Conservation (phyloP, 768 basidiomycete genomes). For the Trametes cinnabarina region DNA sequence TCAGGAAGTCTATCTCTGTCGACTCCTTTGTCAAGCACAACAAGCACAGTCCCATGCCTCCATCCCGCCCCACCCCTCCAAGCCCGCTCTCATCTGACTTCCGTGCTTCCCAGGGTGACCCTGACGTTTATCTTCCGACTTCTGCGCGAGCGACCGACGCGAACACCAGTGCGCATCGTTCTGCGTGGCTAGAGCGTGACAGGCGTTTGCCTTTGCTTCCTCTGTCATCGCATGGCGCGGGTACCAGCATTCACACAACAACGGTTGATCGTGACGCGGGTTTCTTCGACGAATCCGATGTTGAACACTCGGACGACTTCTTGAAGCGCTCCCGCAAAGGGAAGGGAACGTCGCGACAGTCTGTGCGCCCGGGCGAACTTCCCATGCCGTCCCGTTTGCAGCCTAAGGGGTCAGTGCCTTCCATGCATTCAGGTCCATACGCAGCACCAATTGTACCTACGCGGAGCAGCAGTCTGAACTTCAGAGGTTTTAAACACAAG, state of each 20-base stretch:
- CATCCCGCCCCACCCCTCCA: conserved; percentile 17
- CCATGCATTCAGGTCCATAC: conserved; percentile 15
- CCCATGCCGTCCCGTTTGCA: conserved; percentile 31
- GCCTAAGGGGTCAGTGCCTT: conserved; percentile 23
- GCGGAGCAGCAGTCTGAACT: conserved; percentile 27
- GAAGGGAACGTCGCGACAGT: conserved; percentile 27
- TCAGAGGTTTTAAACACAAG: conserved; percentile 23
- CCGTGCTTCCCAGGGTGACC: conserved; percentile 14
- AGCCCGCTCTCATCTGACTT: conserved; percentile 24
- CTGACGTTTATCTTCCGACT: not conserved
- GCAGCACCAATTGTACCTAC: conserved; percentile 24
- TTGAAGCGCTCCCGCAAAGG: conserved; percentile 24
- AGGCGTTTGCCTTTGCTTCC: conserved; percentile 29
- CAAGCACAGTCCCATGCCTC: conserved; percentile 16
- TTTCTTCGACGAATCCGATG: conserved; percentile 27
- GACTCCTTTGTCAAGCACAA: conserved; percentile 61
- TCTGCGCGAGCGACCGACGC: conserved; percentile 32
- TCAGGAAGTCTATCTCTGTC: conserved; percentile 75
- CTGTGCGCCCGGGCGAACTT: conserved; percentile 29
- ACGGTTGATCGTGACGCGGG: conserved; percentile 24
- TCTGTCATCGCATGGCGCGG: conserved; percentile 46
- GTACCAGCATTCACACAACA: conserved; percentile 52
- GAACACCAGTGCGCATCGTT: conserved; percentile 31
- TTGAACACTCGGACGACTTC: conserved; percentile 27
- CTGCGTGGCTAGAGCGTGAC: conserved; percentile 28